Conservation (phyloP, 441 rosid genomes). For the Brassica balearica region DNA sequence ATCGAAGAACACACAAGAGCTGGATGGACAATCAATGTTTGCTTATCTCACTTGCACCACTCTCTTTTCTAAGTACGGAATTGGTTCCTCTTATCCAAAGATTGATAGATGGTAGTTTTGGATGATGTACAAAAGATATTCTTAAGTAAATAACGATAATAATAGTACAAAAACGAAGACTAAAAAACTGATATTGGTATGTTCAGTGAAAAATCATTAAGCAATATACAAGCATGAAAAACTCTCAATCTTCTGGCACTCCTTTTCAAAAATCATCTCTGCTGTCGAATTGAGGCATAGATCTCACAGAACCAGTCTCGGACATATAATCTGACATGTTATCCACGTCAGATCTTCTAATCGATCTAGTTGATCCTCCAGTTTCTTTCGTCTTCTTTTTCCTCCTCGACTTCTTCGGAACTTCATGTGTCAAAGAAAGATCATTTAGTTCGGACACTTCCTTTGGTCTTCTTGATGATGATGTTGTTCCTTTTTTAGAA, state of each 20-base stretch:
- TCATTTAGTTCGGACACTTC: neutral
- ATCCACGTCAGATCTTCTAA: conserved; percentile 46
- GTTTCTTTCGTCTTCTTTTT: conserved; percentile 70
- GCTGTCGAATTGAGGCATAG: conserved; percentile 41
- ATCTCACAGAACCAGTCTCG: conserved; percentile 45
- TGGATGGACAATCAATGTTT: neutral
- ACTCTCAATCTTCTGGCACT: neutral
- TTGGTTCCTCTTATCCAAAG: neutral
- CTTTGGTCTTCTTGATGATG: conserved; percentile 34
- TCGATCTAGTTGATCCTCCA: conserved; percentile 47
- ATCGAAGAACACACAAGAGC: too few relatives aligned
- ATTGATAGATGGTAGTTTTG: neutral
- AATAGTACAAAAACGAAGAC: neutral
- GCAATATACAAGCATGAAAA: neutral
- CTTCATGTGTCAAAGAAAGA: conserved; percentile 32
- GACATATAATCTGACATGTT: conserved; percentile 43
- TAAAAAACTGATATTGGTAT: conserved; percentile 3
- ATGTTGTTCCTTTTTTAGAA: conserved; percentile 42
- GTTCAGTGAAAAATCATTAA: conserved; percentile 10
- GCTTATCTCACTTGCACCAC: neutral
- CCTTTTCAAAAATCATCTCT: conserved; percentile 38
- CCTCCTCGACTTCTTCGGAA: conserved; percentile 53
- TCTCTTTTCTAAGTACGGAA: neutral
- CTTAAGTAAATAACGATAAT: neutral
- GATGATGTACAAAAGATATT: neutral